Evolutionary conservation across 352 stramenopile genomes (phyloP).

Genomic region (Pythium sp.): DNA sequence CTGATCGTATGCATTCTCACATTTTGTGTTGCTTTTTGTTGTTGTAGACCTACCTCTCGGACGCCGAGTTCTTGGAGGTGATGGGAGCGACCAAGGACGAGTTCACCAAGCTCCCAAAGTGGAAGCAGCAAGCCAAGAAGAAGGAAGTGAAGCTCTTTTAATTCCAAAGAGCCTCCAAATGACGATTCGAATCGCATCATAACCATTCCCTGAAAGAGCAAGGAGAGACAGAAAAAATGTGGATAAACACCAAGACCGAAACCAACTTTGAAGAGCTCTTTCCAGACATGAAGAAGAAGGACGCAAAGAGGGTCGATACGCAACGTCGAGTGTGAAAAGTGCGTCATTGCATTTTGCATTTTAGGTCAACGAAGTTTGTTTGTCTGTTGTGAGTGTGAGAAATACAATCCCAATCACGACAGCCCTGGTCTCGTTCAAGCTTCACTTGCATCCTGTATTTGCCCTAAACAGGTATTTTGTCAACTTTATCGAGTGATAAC

Average conservation of each 20-base stretch:
- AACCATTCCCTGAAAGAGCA: not conserved
- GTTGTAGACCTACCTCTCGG: constrained; percentile 64
- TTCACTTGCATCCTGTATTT: not conserved
- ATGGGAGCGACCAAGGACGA: constrained; percentile 62
- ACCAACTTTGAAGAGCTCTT: not conserved
- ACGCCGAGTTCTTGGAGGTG: constrained; percentile 74
- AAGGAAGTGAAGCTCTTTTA: constrained; percentile 86
- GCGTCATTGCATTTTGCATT: not conserved
- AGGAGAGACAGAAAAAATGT: not conserved
- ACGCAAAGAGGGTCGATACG: not conserved
- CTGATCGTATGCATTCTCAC: constrained; percentile 4
- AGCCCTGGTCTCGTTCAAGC: not conserved
- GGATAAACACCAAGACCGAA: not conserved
- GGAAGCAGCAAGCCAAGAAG: constrained; percentile 88
- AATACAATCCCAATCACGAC: not conserved
- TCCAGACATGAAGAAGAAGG: not conserved
- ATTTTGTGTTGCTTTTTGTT: constrained; percentile 10
- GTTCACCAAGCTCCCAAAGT: constrained; percentile 73
- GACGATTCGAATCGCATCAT: not conserved
- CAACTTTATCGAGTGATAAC: not conserved
- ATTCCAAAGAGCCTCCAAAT: constrained; percentile 11
- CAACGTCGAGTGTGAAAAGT: not conserved
- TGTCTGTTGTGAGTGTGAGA: not conserved
- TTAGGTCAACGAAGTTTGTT: constrained; percentile 1
- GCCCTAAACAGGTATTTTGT: not conserved